These are phyloP conservation scores for Trypanosoma grayi DNA, from an alignment of 208 protist species.

Conservation along the genomic window DNA sequence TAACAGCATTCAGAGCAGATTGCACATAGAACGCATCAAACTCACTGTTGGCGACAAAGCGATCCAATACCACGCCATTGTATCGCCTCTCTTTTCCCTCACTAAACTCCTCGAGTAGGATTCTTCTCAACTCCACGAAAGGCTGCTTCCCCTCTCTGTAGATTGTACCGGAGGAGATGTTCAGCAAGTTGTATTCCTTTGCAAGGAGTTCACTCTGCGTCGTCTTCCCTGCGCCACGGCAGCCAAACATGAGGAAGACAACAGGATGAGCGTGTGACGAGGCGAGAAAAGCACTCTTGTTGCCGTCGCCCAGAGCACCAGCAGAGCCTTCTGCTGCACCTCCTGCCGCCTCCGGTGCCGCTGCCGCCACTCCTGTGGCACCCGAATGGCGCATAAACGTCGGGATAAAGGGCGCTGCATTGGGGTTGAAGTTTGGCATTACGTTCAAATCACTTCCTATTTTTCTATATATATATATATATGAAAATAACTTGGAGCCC, in stretches of 20 bases:
- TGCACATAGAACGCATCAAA: conserved; percentile 87
- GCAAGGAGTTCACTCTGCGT: conserved; percentile 57
- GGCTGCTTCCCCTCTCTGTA: conserved; percentile 73
- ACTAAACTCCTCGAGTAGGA: conserved; percentile 65
- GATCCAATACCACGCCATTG: conserved; percentile 81
- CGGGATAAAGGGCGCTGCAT: conserved; percentile 62
- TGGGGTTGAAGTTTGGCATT: conserved; percentile 49
- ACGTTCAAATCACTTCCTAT: neutral
- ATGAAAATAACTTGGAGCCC: conserved; percentile 1
- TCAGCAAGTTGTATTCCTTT: conserved; percentile 65
- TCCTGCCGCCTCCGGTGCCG: too few species aligned
- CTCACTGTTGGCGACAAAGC: conserved; percentile 75
- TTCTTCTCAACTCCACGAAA: conserved; percentile 59
- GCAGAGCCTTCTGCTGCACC: neutral
- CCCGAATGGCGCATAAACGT: conserved; percentile 26
- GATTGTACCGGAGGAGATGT: conserved; percentile 67
- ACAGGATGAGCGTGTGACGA: conserved; percentile 30
- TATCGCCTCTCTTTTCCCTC: conserved; percentile 40
- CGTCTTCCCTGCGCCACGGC: conserved; percentile 80
- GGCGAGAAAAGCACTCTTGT: neutral
- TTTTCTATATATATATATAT: neutral
- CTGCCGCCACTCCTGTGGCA: neutral
- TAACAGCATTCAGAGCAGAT: conserved; percentile 39
- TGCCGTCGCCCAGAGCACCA: neutral
- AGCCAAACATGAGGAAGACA: conserved; percentile 77